Conservation (phyloP, 2,329 filamentous ascomycete genomes). For the Botryosphaeria agaves region DNA sequence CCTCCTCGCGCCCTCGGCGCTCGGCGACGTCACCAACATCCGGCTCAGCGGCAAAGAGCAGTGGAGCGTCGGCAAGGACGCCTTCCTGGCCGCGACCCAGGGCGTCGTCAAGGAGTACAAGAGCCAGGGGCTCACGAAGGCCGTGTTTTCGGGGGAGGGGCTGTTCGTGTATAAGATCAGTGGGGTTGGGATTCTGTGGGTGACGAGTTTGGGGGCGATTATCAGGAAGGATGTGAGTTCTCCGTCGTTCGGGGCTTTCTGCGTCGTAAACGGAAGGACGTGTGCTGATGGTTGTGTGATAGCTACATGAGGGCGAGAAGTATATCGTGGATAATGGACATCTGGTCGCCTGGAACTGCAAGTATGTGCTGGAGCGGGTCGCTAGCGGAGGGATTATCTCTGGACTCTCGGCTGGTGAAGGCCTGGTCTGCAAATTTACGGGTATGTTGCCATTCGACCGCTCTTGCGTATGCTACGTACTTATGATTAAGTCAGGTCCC, state of each 20-base stretch:
- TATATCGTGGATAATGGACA: constrained; percentile 91
- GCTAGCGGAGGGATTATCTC: constrained; percentile 87
- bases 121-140: constrained; percentile 70
- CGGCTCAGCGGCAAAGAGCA: constrained; percentile 52
- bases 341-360: constrained; percentile 90
- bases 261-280: neutral
- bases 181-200: constrained; percentile 69
- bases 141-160: constrained; percentile 86
- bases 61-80: constrained; percentile 78
- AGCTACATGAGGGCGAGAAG: constrained; percentile 50
- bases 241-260: constrained; percentile 1
- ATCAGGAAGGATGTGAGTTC: constrained; percentile 74
- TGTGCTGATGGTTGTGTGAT: constrained; percentile 3
- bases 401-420: constrained; percentile 65
- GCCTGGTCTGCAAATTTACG: constrained; percentile 85
- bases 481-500: constrained; percentile 34
- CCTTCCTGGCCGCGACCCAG: constrained; percentile 71
- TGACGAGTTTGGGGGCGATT: constrained; percentile 87
- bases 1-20: constrained; percentile 57
- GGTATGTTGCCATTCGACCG: constrained; percentile 22
- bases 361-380: constrained; percentile 80
- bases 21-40: constrained; percentile 77
- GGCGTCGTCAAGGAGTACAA: constrained; percentile 82
- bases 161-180: constrained; percentile 77
- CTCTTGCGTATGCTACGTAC: neutral